These are phyloP conservation scores for Lagenaria siceraria DNA, from an alignment of 306 rosid species.

Conservation along the genomic window DNA sequence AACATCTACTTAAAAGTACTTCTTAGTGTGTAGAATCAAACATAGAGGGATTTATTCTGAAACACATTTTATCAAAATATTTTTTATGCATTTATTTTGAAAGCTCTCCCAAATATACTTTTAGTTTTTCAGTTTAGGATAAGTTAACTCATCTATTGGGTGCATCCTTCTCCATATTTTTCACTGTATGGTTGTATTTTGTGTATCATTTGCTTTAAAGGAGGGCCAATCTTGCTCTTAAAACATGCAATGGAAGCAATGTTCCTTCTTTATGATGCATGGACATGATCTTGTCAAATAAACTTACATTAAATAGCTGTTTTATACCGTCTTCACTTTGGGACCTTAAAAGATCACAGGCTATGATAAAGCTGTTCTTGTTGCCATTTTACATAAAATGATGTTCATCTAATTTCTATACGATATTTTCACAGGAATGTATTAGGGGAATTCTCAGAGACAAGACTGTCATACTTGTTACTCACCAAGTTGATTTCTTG, in stretches of 20 bases:
- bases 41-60: background rate
- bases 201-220: background rate
- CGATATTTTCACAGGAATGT: conserved; percentile 51
- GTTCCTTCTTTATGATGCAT: background rate
- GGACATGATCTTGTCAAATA: background rate
- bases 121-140: background rate
- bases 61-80: background rate
- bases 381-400: background rate
- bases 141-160: background rate
- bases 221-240: background rate
- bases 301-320: no score
- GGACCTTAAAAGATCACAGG: background rate
- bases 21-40: background rate
- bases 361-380: background rate
- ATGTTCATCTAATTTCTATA: background rate
- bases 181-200: background rate
- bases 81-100: background rate
- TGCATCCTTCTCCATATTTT: background rate
- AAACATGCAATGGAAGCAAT: background rate
- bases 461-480: conserved; percentile 76
- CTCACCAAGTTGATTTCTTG: conserved; percentile 98
- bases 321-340: background rate
- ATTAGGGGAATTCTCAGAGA: conserved; percentile 69
- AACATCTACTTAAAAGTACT: background rate
- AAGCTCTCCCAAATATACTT: background rate